Conservation (phyloP, 257 asterid genomes). For the Hygrophila difformis region DNA sequence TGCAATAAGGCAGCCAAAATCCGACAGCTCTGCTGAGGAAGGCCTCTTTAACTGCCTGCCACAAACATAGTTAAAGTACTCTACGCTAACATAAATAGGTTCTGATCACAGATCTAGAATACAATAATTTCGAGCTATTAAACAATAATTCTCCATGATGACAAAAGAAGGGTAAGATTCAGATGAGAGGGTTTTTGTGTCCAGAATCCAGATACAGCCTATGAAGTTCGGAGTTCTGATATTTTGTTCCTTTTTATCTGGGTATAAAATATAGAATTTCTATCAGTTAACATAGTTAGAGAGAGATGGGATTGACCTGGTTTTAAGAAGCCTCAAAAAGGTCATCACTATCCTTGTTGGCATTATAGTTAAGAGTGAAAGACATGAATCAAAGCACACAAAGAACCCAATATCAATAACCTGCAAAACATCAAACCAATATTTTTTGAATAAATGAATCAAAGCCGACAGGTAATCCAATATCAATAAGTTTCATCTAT, state of each 20-base stretch:
- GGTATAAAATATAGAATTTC: too few relatives aligned
- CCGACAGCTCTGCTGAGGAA: constrained; percentile 85
- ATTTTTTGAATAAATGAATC: too few relatives aligned
- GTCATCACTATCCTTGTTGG: constrained; percentile 64
- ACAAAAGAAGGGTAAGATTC: too few relatives aligned
- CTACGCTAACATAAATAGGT: constrained; percentile 19
- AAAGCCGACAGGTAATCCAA: too few relatives aligned
- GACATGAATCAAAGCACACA: constrained; percentile 91
- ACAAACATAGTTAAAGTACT: constrained; percentile 55
- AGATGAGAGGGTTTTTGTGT: too few relatives aligned
- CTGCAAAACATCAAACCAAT: constrained; percentile 37
- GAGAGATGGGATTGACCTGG: constrained; percentile 44
- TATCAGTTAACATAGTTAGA: too few relatives aligned
- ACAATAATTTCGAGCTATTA: neutral
- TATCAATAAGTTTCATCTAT: too few relatives aligned
- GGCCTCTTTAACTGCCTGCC: constrained; percentile 98
- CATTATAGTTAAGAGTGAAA: constrained; percentile 90
- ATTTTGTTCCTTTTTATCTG: too few relatives aligned
- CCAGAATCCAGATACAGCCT: too few relatives aligned
- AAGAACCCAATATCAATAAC: constrained; percentile 78
- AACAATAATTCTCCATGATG: neutral
- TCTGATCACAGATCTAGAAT: neutral
- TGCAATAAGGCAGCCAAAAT: constrained; percentile 74
- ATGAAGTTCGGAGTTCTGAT: too few relatives aligned
- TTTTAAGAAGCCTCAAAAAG: constrained; percentile 59